Conservation (phyloP, 1,284 basidiomycete species). For the Papiliotrema laurentii region DNA sequence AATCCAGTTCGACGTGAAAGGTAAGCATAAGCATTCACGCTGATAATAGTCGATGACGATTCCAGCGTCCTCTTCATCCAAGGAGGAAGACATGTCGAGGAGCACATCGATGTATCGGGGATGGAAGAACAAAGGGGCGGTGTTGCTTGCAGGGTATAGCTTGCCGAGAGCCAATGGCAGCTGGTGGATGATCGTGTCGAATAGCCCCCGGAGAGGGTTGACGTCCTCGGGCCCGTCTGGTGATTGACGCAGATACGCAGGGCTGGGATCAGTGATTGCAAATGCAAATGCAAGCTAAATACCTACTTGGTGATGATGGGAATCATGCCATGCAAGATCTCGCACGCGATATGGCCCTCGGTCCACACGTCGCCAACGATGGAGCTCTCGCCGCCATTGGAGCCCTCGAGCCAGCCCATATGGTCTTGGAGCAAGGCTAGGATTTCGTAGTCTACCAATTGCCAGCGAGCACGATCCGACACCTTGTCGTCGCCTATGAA, state of each 20-base stretch:
- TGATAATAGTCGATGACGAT: slow-evolving; percentile 51
- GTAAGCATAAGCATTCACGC: slow-evolving; percentile 49
- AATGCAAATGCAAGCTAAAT: not conserved
- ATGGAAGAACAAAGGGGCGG: slow-evolving; percentile 31
- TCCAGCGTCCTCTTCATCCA: slow-evolving; percentile 46
- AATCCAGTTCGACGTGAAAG: slow-evolving; percentile 51
- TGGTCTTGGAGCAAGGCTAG: slow-evolving; percentile 40
- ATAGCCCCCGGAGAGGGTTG: slow-evolving; percentile 15
- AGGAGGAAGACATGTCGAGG: slow-evolving; percentile 41
- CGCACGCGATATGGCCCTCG: slow-evolving; percentile 36
- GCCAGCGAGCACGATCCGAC: slow-evolving; percentile 27
- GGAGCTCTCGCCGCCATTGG: slow-evolving; percentile 8
- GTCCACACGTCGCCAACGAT: slow-evolving; percentile 34
- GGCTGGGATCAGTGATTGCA: not conserved
- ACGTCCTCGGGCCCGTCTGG: not conserved
- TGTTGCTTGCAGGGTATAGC: slow-evolving; percentile 29
- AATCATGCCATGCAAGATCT: slow-evolving; percentile 29
- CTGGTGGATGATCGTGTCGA: slow-evolving; percentile 30
- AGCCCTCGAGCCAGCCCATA: slow-evolving; percentile 22
- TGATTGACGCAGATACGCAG: no score
- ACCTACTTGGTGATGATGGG: slow-evolving; percentile 29
- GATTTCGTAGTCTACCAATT: slow-evolving; percentile 39
- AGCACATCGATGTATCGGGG: slow-evolving; percentile 45
- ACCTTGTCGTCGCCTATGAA: slow-evolving; percentile 19
- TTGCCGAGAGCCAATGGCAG: slow-evolving; percentile 34